Conservation (phyloP, 1,284 basidiomycete species). For the Chiua sp. region DNA sequence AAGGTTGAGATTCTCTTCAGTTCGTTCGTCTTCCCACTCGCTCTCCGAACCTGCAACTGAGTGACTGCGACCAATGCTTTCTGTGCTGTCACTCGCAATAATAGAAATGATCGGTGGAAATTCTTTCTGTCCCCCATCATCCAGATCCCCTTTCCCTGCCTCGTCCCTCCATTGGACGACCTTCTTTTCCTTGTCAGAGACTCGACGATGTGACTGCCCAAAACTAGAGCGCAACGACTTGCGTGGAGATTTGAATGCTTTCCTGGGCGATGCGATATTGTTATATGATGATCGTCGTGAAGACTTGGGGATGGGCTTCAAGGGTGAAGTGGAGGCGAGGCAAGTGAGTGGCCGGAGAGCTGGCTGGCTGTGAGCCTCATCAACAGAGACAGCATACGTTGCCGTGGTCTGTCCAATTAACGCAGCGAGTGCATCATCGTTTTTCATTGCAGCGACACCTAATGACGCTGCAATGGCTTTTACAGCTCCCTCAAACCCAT, state of each 20-base stretch:
- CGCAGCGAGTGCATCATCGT: constrained; percentile 67
- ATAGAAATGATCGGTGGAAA: constrained; percentile 50
- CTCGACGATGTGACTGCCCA: constrained; percentile 63
- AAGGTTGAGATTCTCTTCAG: constrained; percentile 70
- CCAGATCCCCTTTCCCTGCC: constrained; percentile 81
- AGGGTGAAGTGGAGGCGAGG: constrained; percentile 52
- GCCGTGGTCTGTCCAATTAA: constrained; percentile 70
- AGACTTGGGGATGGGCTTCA: constrained; percentile 45
- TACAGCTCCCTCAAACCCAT: constrained; percentile 44
- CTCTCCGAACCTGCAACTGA: constrained; percentile 72
- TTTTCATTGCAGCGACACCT: constrained; percentile 63
- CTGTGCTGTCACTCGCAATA: constrained; percentile 36
- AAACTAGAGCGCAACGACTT: constrained; percentile 73
- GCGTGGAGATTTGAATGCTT: constrained; percentile 61
- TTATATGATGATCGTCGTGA: constrained; percentile 57
- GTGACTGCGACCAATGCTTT: constrained; percentile 33
- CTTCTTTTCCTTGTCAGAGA: constrained; percentile 75
- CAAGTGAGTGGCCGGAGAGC: constrained; percentile 39
- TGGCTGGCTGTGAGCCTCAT: constrained; percentile 50
- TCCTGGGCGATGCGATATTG: constrained; percentile 48
- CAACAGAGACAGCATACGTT: constrained; percentile 50
- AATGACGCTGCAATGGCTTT: constrained; percentile 56
- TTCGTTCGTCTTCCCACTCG: constrained; percentile 89
- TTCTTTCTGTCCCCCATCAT: constrained; percentile 64
- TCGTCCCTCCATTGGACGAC: constrained; percentile 92